A percentile compares a stretch with the other conserved stretches of the same genome.
Evolutionary conservation across 1,139 yeast genomes (phyloP).

Genomic region (Meyerozyma elateridarum): DNA sequence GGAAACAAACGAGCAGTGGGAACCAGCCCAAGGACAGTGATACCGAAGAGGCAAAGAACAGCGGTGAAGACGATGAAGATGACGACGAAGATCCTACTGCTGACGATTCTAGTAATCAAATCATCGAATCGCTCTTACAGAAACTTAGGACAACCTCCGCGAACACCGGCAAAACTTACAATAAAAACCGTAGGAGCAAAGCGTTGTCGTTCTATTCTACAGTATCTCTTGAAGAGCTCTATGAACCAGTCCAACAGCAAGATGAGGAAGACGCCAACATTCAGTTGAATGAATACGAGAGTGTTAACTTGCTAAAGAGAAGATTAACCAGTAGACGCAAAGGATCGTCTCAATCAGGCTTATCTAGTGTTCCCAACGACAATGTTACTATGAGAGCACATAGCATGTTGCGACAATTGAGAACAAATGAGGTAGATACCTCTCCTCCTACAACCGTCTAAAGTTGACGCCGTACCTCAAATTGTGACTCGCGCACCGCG

Average conservation of each 20-base stretch:
- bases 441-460: not conserved
- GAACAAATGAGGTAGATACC: slow-evolving; percentile 11
- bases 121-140: slow-evolving; percentile 36
- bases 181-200: slow-evolving; percentile 25
- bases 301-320: slow-evolving; percentile 35
- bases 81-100: slow-evolving; percentile 10
- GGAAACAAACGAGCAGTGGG: slow-evolving; percentile 4
- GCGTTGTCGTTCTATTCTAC: slow-evolving; percentile 36
- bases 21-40: slow-evolving; percentile 8
- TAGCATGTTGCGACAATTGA: slow-evolving; percentile 36
- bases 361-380: slow-evolving; percentile 18
- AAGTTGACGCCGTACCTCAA: not conserved
- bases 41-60: slow-evolving; percentile 9
- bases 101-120: slow-evolving; percentile 20
- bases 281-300: slow-evolving; percentile 28
- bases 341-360: slow-evolving; percentile 13
- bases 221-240: slow-evolving; percentile 22
- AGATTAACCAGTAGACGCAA: slow-evolving; percentile 35
- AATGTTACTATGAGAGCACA: slow-evolving; percentile 36
- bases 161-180: slow-evolving; percentile 19
- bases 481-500: not conserved
- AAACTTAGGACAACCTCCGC: slow-evolving; percentile 25
- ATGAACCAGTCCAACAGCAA: slow-evolving; percentile 8
- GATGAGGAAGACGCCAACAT: slow-evolving; percentile 3
- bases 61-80: slow-evolving; percentile 9